These are phyloP conservation scores for Penicillium maclennaniae DNA, from an alignment of 495 filamentous ascomycete genomes.

Conservation along the genomic window DNA sequence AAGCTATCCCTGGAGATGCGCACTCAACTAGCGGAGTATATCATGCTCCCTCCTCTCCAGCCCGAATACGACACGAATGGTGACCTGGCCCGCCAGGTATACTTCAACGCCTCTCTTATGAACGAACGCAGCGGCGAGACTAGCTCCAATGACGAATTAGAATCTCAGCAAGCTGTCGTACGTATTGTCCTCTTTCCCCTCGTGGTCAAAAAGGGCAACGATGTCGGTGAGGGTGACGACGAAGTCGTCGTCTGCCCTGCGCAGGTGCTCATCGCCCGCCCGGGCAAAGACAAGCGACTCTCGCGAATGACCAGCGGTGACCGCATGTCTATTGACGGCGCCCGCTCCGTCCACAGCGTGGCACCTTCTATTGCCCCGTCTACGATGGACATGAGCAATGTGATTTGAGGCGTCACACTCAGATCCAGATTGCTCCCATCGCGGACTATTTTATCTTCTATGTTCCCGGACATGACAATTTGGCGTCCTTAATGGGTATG, in stretches of 20 bases:
- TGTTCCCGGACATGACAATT: slow-evolving; percentile 8
- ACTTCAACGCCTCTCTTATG: slow-evolving; percentile 88
- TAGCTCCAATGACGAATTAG: slow-evolving; percentile 69
- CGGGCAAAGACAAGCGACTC: slow-evolving; percentile 42
- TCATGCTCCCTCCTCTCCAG: slow-evolving; percentile 93
- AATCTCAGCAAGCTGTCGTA: slow-evolving; percentile 70
- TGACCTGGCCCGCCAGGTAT: slow-evolving; percentile 74
- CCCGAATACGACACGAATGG: slow-evolving; percentile 93
- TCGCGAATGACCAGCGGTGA: slow-evolving; percentile 42
- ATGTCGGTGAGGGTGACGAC: slow-evolving; percentile 75
- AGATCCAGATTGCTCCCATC: slow-evolving; percentile 18
- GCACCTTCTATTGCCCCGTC: slow-evolving; percentile 42
- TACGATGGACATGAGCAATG: slow-evolving; percentile 48
- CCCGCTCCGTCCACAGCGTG: slow-evolving; percentile 42
- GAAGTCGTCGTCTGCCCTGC: slow-evolving; percentile 92
- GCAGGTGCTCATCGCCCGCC: slow-evolving; percentile 71
- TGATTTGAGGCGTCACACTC: slow-evolving; percentile 49
- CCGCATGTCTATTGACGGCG: slow-evolving; percentile 41
- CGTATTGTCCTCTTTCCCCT: slow-evolving; percentile 90
- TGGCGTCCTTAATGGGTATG: slow-evolving; percentile 13
- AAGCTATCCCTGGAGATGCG: slow-evolving; percentile 94
- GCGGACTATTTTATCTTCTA: slow-evolving; percentile 3
- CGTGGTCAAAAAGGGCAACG: slow-evolving; percentile 91
- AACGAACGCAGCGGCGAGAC: slow-evolving; percentile 77
- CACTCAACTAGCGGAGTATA: slow-evolving; percentile 89